Base-by-base conservation (phyloP, 2,329 filamentous ascomycete genomes). In the Ambrosiella beaveri region DNA sequence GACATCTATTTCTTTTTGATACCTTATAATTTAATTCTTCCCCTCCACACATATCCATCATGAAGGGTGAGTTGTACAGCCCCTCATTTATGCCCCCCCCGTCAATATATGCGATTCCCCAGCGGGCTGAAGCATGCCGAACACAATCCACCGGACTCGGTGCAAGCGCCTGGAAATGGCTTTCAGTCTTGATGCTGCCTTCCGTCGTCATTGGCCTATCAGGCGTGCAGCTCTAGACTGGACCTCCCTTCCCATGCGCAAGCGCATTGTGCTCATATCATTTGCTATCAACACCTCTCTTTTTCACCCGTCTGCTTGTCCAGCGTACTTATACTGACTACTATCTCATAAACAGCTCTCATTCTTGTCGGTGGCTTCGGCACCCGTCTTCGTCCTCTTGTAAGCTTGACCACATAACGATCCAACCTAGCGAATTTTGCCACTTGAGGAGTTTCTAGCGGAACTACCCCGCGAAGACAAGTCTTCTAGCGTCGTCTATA, bases 351-450 rank as follows among this genome's bases (percentile, higher is more conserved):
- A 64, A 62, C 68, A 96, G 89, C 90, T 75, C 85, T 96, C 70
- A 96, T 95, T 85, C 90, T 97, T 70, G 93, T 97, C 74, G 93
- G 93, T 76, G 93, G 91, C 73, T 98, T 96, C 74, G 91, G 91
- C 75, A 98, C 91, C 73, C 90, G 91, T 74, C 85, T 98, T 68
- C 87, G 91, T 70, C 91, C 91, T 77, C 81, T 97, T 69, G 88
- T 95, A 84, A 70, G 84, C 66, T 37, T 53, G 41, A 9, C 27
- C 13, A 36, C 7, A 49, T 17, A n/a, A 4, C 19, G 19, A 38
- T 8, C 39, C 44, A 19, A 40, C 38, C 36, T 35, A 19, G 9
- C 15, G 40, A 27, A 15, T 15, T 27, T 36, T 36, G 51, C 35
- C 51, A 54, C 27, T 27, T 27, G 27, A 27, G 5, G 27, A 27